phyloP scores from a whole-genome alignment of 148 eudicot genomes.

The Salicornia ramosissima region DNA sequence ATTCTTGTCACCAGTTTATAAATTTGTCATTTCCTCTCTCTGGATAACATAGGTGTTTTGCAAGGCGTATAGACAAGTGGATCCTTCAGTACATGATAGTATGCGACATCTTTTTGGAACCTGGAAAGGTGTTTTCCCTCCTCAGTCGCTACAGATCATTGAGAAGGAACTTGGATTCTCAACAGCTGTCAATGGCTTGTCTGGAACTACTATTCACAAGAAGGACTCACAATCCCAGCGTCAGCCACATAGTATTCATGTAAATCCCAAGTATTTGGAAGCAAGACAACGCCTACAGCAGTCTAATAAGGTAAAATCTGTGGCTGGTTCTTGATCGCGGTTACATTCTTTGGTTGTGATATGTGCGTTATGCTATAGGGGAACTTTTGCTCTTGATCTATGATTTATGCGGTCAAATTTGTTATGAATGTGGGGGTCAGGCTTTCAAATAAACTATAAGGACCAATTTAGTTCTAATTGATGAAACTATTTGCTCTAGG shows the following conservation, averaged over 20 bases:
- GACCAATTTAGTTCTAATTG: not conserved
- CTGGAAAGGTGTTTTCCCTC: slow-evolving; percentile 96
- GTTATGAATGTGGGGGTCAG: no score
- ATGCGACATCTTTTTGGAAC: slow-evolving; percentile 98
- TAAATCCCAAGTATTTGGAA: slow-evolving; percentile 92
- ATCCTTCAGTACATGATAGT: slow-evolving; percentile 58
- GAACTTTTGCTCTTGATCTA: not conserved
- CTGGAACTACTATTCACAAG: slow-evolving; percentile 52
- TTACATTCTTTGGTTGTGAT: not conserved
- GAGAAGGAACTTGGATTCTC: slow-evolving; percentile 82
- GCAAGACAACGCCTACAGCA: slow-evolving; percentile 88
- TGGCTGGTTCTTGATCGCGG: not conserved
- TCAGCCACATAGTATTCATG: slow-evolving; percentile 82
- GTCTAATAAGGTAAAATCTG: slow-evolving; percentile 56
- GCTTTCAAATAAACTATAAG: not conserved
- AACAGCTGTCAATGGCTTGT: slow-evolving; percentile 56
- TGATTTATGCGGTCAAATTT: not conserved
- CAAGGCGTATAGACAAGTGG: slow-evolving; percentile 89
- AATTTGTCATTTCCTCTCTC: not conserved
- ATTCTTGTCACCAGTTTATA: not conserved
- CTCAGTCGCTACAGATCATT: slow-evolving; percentile 76
- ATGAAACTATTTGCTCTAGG: not conserved
- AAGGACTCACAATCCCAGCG: slow-evolving; percentile 63
- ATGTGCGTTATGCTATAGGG: not conserved
- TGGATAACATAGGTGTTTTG: slow-evolving; percentile 71